A percentile compares a stretch with the other conserved stretches of the same genome.
Conservation (phyloP, 1,284 basidiomycete genomes). For the Calocybe gambosa region DNA sequence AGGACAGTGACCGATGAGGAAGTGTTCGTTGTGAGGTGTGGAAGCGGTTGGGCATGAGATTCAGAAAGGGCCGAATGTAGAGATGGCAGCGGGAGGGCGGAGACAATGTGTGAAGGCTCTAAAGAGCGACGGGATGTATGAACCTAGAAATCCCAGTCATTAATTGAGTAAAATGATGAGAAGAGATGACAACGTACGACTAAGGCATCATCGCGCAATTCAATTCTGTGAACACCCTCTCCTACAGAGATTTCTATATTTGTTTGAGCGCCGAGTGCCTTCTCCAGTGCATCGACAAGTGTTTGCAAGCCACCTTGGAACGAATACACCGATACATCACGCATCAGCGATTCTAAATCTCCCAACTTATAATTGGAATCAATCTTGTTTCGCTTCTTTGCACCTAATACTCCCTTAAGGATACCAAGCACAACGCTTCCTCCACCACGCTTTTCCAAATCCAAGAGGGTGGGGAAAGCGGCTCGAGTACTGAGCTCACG, state of each 20-base stretch:
- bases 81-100: slow-evolving; percentile 65
- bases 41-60: slow-evolving; percentile 21
- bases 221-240: slow-evolving; percentile 34
- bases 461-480: slow-evolving; percentile 71
- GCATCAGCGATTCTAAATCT: slow-evolving; percentile 46
- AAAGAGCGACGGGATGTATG: slow-evolving; percentile 24
- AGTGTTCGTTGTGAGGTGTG: slow-evolving; percentile 47
- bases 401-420: slow-evolving; percentile 26
- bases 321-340: slow-evolving; percentile 69
- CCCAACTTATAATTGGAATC: slow-evolving; percentile 27
- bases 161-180: neutral
- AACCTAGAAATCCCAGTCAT: slow-evolving; percentile 5
- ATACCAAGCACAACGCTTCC: slow-evolving; percentile 42
- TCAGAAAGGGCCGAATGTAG: slow-evolving; percentile 48
- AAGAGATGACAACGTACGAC: slow-evolving; percentile 5
- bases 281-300: slow-evolving; percentile 55
- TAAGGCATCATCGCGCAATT: slow-evolving; percentile 13
- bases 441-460: slow-evolving; percentile 45
- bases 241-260: slow-evolving; percentile 58
- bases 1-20: slow-evolving; percentile 65
- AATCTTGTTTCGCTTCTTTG: slow-evolving; percentile 8
- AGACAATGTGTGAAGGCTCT: slow-evolving; percentile 53
- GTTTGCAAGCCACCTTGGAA: slow-evolving; percentile 75
- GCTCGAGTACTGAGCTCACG: slow-evolving; percentile 69
- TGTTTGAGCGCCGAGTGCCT: slow-evolving; percentile 34